Conservation (phyloP, 179 eudicot species). For the Spinacia oleracea region DNA sequence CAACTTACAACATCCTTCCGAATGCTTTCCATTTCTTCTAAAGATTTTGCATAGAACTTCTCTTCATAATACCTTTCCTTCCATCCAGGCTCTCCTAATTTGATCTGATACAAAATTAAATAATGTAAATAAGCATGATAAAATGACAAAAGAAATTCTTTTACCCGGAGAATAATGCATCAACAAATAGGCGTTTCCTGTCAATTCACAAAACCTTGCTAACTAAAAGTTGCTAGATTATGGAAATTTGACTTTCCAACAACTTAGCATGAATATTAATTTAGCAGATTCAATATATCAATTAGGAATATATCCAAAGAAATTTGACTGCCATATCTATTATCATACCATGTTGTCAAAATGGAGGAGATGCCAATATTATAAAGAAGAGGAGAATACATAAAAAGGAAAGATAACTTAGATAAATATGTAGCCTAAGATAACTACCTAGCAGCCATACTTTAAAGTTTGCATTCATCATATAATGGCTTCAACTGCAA, state of each 20-base stretch:
- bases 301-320: background rate
- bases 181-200: background rate
- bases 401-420: background rate
- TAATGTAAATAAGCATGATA: background rate
- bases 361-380: background rate
- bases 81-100: constrained; percentile 93
- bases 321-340: background rate
- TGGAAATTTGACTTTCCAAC: background rate
- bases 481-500: background rate
- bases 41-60: constrained; percentile 66
- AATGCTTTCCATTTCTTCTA: constrained; percentile 69
- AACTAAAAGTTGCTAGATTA: background rate
- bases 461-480: background rate
- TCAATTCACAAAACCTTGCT: background rate
- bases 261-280: no score
- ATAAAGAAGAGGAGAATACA: background rate
- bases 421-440: background rate
- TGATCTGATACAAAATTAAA: constrained; percentile 48
- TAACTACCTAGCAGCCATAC: background rate
- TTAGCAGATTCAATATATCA: background rate
- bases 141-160: background rate
- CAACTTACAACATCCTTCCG: constrained; percentile 85
- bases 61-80: constrained; percentile 94
- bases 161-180: background rate
- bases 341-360: background rate